Percentiles rank a stretch among this genome's conserved stretches.
phyloP scores from a whole-genome alignment of 495 filamentous ascomycete species.

The Daldinia bambusicola region DNA sequence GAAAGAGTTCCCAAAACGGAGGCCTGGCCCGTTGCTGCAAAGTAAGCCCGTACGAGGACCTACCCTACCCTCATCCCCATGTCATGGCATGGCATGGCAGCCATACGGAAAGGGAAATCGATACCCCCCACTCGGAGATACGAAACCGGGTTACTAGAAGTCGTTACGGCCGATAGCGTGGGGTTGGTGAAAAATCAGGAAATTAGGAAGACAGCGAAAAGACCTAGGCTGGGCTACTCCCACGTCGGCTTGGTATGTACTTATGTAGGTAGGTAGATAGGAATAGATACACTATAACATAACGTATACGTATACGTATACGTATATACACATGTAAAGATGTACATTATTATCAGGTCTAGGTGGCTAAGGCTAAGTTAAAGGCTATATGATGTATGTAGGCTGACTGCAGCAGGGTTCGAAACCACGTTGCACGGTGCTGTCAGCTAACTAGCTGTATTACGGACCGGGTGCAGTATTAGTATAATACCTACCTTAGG shows the following conservation, averaged over 20 bases:
- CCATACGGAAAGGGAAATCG: conserved; percentile 22
- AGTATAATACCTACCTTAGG: conserved; percentile 1
- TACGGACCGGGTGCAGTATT: conserved; percentile 13
- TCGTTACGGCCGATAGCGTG: conserved; percentile 16
- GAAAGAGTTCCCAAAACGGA: conserved; percentile 27
- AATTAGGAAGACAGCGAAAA: not conserved
- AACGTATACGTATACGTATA: not conserved
- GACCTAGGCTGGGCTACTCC: too few species aligned
- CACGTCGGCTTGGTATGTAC: not conserved
- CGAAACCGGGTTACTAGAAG: conserved; percentile 17
- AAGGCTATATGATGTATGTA: conserved; percentile 14
- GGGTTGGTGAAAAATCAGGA: too few species aligned
- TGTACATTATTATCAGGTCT: too few species aligned
- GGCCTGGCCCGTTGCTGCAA: conserved; percentile 21
- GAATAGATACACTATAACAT: not conserved
- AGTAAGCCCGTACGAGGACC: conserved; percentile 2
- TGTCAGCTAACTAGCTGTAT: conserved; percentile 26
- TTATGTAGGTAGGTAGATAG: conserved; percentile 1
- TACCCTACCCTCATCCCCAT: too few species aligned
- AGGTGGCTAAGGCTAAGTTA: too few species aligned
- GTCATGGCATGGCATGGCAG: too few species aligned
- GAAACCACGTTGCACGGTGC: conserved; percentile 42
- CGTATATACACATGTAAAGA: too few species aligned
- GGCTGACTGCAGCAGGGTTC: conserved; percentile 32
- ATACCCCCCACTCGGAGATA: conserved; percentile 34